Conservation (phyloP, 2,329 filamentous ascomycete genomes). For the Talaromyces albobiverticillius region DNA sequence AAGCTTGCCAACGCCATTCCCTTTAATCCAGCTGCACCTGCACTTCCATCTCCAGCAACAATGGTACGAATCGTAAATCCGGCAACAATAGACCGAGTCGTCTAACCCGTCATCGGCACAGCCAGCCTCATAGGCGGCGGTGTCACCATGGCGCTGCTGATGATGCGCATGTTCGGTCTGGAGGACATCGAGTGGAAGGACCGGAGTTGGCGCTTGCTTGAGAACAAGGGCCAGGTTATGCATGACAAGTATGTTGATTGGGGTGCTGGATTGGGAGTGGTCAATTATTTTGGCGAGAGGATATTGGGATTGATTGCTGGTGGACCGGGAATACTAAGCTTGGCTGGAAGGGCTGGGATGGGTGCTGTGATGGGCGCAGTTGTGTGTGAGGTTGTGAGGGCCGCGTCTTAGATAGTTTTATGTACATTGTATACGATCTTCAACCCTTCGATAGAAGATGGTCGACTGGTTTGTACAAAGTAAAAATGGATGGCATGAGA, state of each 20-base stretch:
- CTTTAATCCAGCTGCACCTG: background rate
- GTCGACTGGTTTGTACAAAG: background rate
- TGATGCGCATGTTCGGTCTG: constrained; percentile 53
- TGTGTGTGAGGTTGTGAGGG: background rate
- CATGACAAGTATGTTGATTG: constrained; percentile 3
- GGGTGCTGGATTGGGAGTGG: background rate
- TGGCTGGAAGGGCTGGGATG: background rate
- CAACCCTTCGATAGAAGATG: too few species aligned
- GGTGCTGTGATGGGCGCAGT: background rate
- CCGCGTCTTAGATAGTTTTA: background rate
- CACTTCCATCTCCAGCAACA: background rate
- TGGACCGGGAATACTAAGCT: too few species aligned
- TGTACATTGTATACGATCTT: background rate
- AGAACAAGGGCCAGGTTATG: constrained; percentile 54
- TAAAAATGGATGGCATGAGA: too few species aligned
- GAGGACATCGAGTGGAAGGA: constrained; percentile 64
- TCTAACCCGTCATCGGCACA: constrained; percentile 48
- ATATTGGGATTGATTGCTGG: background rate
- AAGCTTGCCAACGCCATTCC: constrained; percentile 22
- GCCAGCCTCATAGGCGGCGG: constrained; percentile 47
- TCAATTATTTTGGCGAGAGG: background rate
- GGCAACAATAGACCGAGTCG: constrained; percentile 20
- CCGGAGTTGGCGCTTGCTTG: constrained; percentile 59
- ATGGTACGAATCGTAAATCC: background rate
- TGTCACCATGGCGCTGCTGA: constrained; percentile 44